Percentiles rank a stretch among this genome's conserved stretches.
These are phyloP conservation scores for maize (Zea mays) DNA, from an alignment of 176 grass and related monocot genomes.

Conservation along the genomic window Zm-B73-REFERENCE-NAM-5.0 NC_050103.1:13187001-13187500, in stretches of 20 bases:
- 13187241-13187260: not conserved
- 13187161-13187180: not conserved
- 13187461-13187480: slow-evolving; percentile 30
- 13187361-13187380: not conserved
- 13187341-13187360: not conserved
- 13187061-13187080: slow-evolving; percentile 16
- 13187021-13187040: not conserved
- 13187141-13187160: not conserved
- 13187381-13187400: not conserved
- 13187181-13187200: not conserved
- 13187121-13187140: not conserved
- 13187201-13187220: not conserved
- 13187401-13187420: not conserved
- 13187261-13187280: not conserved
- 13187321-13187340: not conserved
- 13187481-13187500: not conserved
- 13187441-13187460: not conserved
- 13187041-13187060: slow-evolving; percentile 23
- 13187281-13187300: not conserved
- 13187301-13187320: not conserved
- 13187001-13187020: too few relatives aligned
- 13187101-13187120: not conserved
- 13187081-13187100: not conserved
- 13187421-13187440: not conserved
- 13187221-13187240: not conserved